These are phyloP conservation scores for Populus ilicifolia DNA, from an alignment of 345 rosid species.

Conservation along the genomic window DNA sequence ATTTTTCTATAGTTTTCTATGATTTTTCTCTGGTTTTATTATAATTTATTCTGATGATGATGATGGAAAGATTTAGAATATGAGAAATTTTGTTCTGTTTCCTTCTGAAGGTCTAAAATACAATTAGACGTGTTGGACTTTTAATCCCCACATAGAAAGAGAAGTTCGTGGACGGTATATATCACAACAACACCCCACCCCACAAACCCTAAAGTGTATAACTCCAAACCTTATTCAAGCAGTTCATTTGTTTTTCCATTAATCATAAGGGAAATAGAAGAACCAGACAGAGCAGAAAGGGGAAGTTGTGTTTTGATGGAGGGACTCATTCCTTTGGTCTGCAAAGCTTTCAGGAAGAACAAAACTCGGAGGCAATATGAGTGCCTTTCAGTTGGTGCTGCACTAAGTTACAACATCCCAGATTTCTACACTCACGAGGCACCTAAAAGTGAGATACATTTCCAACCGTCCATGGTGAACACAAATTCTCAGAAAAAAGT, in stretches of 20 bases:
- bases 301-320: constrained; percentile 42
- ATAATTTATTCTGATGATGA: neutral
- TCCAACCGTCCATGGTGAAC: neutral
- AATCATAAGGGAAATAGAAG: neutral
- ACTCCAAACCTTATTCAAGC: neutral
- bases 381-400: constrained; percentile 53
- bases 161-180: neutral
- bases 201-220: constrained; percentile 15
- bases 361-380: constrained; percentile 58
- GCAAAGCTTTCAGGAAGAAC: constrained; percentile 61
- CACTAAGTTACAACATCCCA: constrained; percentile 33
- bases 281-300: neutral
- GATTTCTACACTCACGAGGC: constrained; percentile 23
- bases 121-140: constrained; percentile 26
- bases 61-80: neutral
- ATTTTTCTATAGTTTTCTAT: neutral
- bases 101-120: neutral
- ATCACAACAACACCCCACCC: neutral
- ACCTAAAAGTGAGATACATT: neutral
- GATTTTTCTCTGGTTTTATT: neutral
- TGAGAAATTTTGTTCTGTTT: neutral
- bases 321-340: constrained; percentile 71
- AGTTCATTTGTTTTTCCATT: neutral
- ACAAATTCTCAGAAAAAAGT: neutral
- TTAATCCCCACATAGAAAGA: neutral